phyloP scores from a whole-genome alignment of 805 yeast genomes.

The Vanderwaltozyma yarrowii region DNA sequence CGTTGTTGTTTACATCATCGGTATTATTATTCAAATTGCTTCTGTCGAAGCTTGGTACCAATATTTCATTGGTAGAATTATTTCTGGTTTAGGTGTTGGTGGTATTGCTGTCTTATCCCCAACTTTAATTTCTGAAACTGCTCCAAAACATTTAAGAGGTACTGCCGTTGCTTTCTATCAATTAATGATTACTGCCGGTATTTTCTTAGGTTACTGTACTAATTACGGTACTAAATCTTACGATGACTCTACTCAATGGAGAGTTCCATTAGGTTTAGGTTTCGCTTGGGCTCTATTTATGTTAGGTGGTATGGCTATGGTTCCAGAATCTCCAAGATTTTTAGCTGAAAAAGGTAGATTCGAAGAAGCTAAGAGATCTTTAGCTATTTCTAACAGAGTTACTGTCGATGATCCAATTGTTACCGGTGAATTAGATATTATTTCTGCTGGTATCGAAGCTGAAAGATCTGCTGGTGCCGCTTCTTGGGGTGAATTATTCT shows the following conservation, averaged over 20 bases:
- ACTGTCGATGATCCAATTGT: conserved; percentile 38
- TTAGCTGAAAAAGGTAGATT: conserved; percentile 40
- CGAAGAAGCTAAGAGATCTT: conserved; percentile 46
- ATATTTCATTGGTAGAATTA: conserved; percentile 53
- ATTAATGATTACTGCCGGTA: conserved; percentile 52
- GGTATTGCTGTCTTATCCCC: conserved; percentile 65
- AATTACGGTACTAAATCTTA: conserved; percentile 40
- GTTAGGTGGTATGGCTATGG: conserved; percentile 39
- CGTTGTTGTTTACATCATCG: conserved; percentile 48
- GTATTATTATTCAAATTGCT: conserved; percentile 51
- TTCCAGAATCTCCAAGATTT: conserved; percentile 66
- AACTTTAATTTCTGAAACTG: conserved; percentile 40
- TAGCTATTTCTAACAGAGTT: conserved; percentile 43
- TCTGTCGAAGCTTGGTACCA: conserved; percentile 48
- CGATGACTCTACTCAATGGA: conserved; percentile 40
- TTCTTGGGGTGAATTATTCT: conserved; percentile 36
- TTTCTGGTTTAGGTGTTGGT: conserved; percentile 71
- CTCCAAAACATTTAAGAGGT: conserved; percentile 40
- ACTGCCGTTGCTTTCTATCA: conserved; percentile 52
- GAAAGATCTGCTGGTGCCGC: conserved; percentile 54
- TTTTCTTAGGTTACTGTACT: conserved; percentile 59
- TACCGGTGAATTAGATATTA: conserved; percentile 41
- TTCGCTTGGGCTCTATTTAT: conserved; percentile 31
- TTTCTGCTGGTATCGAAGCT: conserved; percentile 47
- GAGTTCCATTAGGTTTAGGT: conserved; percentile 50